Conservation (phyloP, 345 rosid species). For the Kernera saxatilis region DNA sequence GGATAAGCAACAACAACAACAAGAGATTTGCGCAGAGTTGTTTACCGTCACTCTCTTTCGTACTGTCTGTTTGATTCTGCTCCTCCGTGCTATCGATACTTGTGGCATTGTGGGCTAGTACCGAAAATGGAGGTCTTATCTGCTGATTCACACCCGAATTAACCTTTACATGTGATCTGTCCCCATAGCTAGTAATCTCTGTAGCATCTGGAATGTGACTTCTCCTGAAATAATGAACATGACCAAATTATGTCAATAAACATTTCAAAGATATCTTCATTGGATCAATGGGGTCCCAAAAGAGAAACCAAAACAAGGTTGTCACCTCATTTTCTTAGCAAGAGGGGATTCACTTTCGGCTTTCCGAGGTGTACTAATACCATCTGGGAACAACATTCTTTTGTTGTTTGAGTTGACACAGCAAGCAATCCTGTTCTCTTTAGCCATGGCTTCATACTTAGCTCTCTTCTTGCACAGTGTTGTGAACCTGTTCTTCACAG, state of each 20-base stretch:
- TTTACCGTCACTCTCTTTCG: slow-evolving; percentile 52
- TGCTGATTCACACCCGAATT: slow-evolving; percentile 41
- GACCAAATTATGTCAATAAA: neutral
- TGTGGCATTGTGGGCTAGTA: slow-evolving; percentile 47
- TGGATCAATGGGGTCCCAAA: neutral
- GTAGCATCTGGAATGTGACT: slow-evolving; percentile 48
- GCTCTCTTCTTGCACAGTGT: slow-evolving; percentile 97
- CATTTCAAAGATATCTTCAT: neutral
- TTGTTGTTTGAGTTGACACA: slow-evolving; percentile 61
- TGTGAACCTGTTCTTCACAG: slow-evolving; percentile 95
- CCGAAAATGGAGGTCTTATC: slow-evolving; percentile 58
- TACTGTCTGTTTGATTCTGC: slow-evolving; percentile 30
- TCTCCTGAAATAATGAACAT: slow-evolving; percentile 46
- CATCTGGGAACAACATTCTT: slow-evolving; percentile 50
- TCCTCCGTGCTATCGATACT: slow-evolving; percentile 14
- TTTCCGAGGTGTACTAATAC: slow-evolving; percentile 37
- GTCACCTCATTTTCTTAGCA: slow-evolving; percentile 56
- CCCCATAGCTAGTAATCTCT: slow-evolving; percentile 38
- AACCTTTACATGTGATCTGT: slow-evolving; percentile 47
- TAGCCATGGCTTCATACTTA: slow-evolving; percentile 83
- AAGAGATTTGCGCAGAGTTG: slow-evolving; percentile 5
- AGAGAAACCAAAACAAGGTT: neutral
- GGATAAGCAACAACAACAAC: slow-evolving; percentile 1
- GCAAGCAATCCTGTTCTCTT: slow-evolving; percentile 52
- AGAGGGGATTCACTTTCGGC: slow-evolving; percentile 38